phyloP scores from a whole-genome alignment of 148 eudicot genomes.

The Vaccinium myrtillus region DNA sequence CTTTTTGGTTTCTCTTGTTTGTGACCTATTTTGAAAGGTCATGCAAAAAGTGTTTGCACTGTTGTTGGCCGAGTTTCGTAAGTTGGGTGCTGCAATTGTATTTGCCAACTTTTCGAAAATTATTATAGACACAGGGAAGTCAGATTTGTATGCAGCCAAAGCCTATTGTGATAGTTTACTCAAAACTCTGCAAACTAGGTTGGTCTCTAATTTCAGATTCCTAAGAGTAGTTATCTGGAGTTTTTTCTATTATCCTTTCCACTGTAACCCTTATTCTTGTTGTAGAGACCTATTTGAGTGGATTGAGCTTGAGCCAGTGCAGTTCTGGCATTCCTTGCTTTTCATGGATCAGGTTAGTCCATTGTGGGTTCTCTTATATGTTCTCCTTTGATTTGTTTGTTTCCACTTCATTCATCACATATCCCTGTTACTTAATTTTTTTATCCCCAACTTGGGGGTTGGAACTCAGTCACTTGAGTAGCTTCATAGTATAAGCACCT shows the following conservation, averaged over 20 bases:
- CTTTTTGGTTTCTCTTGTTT: neutral
- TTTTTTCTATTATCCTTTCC: constrained; percentile 4
- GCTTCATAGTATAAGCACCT: neutral
- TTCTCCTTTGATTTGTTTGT: neutral
- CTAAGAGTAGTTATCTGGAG: constrained; percentile 4
- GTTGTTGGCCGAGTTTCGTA: constrained; percentile 88
- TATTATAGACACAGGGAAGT: constrained; percentile 86
- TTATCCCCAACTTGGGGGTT: neutral
- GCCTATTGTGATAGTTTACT: constrained; percentile 90
- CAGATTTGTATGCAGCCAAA: constrained; percentile 80
- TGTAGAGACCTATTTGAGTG: constrained; percentile 89
- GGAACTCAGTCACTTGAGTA: neutral
- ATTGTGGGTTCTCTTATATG: neutral
- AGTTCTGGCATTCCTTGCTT: constrained; percentile 90
- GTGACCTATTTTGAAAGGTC: constrained; percentile 43
- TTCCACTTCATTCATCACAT: neutral
- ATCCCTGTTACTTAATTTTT: neutral
- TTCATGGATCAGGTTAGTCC: constrained; percentile 96
- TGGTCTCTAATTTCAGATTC: constrained; percentile 13
- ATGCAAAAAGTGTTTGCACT: constrained; percentile 98
- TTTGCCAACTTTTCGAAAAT: constrained; percentile 88
- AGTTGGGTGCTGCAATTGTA: constrained; percentile 81
- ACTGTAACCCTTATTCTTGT: constrained; percentile 11
- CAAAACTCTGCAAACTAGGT: constrained; percentile 81
- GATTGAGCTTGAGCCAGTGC: constrained; percentile 89